Evolutionary conservation across 129 eudicot genomes (phyloP).

Genomic region (Oenanthe sinensis): DNA sequence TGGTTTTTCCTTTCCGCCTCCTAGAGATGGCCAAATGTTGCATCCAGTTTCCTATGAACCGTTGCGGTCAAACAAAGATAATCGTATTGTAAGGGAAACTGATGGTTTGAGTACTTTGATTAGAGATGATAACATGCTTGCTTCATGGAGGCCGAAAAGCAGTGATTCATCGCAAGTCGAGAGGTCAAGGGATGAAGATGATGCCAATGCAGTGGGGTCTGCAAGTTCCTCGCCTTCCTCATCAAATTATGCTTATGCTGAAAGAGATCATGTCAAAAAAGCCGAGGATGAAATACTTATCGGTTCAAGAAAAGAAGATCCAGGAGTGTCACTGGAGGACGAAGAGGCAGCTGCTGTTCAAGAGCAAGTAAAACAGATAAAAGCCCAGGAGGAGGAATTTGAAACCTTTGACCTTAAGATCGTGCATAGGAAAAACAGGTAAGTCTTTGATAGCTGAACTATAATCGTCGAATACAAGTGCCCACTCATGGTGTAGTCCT

Average conservation of each 20-base stretch:
- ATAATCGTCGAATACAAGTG: neutral
- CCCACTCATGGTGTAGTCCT: neutral
- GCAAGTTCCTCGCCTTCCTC: constrained; percentile 73
- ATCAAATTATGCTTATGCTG: constrained; percentile 60
- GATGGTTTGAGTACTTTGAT: constrained; percentile 19
- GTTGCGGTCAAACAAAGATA: constrained; percentile 50
- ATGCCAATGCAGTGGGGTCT: constrained; percentile 40
- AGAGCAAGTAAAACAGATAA: constrained; percentile 97
- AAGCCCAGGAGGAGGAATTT: constrained; percentile 93
- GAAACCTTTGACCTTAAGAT: constrained; percentile 90
- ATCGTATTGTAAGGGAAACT: constrained; percentile 23
- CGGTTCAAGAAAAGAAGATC: constrained; percentile 56
- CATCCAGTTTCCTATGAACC: constrained; percentile 37
- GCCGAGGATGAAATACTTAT: constrained; percentile 35
- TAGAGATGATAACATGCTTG: constrained; percentile 43
- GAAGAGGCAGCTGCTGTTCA: constrained; percentile 98
- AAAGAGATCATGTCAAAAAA: constrained; percentile 37
- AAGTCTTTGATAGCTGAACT: constrained; percentile 4
- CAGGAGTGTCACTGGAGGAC: constrained; percentile 74
- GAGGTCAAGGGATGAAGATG: constrained; percentile 68
- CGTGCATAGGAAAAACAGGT: constrained; percentile 97
- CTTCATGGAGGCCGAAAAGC: constrained; percentile 68
- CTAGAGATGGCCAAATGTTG: constrained; percentile 49
- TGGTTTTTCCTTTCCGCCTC: constrained; percentile 88
- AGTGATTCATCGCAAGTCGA: constrained; percentile 60